These are phyloP conservation scores for Aspergillus pseudoglaucus DNA, from an alignment of 2,329 filamentous ascomycete species.

Conservation along the genomic window DNA sequence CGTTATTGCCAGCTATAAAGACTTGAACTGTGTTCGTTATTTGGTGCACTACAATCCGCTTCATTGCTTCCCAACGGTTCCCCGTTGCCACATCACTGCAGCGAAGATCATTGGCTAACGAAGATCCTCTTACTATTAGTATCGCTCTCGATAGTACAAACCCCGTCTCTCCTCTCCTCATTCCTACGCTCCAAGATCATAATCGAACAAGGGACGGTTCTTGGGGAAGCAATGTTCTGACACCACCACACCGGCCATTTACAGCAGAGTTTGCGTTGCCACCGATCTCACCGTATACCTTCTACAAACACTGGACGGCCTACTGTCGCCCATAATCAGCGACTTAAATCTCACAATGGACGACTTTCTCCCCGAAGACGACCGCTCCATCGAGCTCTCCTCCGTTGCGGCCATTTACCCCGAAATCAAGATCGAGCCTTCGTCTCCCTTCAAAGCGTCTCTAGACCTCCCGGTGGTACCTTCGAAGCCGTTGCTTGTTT, in stretches of 20 bases:
- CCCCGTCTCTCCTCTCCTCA: constrained; percentile 1
- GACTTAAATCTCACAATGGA: background rate
- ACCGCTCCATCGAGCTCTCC: constrained; percentile 54
- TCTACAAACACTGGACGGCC: background rate
- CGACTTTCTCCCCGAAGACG: constrained; percentile 41
- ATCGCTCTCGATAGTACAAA: background rate
- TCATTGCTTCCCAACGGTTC: background rate
- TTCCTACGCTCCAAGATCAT: background rate
- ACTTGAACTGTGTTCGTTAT: no score
- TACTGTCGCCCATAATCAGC: background rate
- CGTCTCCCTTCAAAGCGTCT: constrained; percentile 43
- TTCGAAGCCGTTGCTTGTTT: constrained; percentile 44
- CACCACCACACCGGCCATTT: background rate
- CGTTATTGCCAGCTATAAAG: background rate
- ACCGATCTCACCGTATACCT: background rate
- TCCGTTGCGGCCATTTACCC: constrained; percentile 58
- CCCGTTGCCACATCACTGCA: constrained; percentile 5
- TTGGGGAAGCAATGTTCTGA: constrained; percentile 4
- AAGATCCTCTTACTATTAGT: background rate
- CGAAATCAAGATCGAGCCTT: constrained; percentile 48
- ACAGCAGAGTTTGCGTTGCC: background rate
- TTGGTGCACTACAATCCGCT: no score
- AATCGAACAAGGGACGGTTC: no score
- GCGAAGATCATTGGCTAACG: background rate
- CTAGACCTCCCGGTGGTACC: constrained; percentile 53